A percentile compares a stretch with the other conserved stretches of the same genome.
These are phyloP conservation scores for Oemleria cerasiformis DNA, from an alignment of 306 rosid genomes.

Conservation along the genomic window DNA sequence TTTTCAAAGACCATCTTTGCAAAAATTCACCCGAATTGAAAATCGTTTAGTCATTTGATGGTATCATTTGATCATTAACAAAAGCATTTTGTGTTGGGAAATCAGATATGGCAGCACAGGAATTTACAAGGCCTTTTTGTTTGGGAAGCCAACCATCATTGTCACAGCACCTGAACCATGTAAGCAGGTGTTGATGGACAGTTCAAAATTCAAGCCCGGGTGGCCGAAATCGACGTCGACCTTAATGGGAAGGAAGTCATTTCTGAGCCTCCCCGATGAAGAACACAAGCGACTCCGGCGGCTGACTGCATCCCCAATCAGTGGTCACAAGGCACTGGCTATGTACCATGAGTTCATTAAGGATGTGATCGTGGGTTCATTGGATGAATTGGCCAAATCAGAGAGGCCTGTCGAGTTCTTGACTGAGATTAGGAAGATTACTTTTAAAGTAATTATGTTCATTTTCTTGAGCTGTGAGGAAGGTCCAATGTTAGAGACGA, in stretches of 20 bases:
- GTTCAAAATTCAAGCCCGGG: conserved; percentile 27
- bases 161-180: conserved; percentile 39
- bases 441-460: conserved; percentile 49
- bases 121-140: conserved; percentile 34
- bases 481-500: conserved; percentile 27
- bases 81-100: background rate
- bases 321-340: conserved; percentile 54
- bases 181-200: conserved; percentile 32
- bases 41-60: too few relatives aligned
- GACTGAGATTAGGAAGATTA: conserved; percentile 52
- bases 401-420: conserved; percentile 44
- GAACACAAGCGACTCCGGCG: conserved; percentile 73
- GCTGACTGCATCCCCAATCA: conserved; percentile 54
- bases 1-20: too few relatives aligned
- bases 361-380: conserved; percentile 7
- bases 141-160: conserved; percentile 45
- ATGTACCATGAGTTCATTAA: conserved; percentile 41
- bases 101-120: conserved; percentile 36
- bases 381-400: conserved; percentile 37
- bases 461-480: conserved; percentile 53
- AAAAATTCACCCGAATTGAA: too few relatives aligned
- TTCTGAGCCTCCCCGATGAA: conserved; percentile 28
- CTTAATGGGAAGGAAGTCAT: conserved; percentile 32
- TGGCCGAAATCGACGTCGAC: conserved; percentile 34
- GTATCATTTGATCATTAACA: too few relatives aligned